These are phyloP conservation scores for Ophiostoma perfectum DNA, from an alignment of 2,329 filamentous ascomycete genomes.

Conservation along the genomic window DNA sequence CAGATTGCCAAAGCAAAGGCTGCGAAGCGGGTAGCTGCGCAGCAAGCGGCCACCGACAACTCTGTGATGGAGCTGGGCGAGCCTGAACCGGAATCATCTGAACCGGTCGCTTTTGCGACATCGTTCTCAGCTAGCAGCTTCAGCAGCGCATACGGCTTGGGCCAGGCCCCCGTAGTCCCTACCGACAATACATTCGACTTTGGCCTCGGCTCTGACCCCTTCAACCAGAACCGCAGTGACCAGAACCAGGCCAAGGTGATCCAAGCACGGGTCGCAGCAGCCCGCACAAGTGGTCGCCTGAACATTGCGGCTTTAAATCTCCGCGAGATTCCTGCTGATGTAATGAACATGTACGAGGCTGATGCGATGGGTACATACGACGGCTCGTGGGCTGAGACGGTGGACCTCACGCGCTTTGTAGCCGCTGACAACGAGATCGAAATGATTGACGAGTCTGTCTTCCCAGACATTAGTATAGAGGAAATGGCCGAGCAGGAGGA, in stretches of 20 bases:
- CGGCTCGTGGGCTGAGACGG: conserved; percentile 81
- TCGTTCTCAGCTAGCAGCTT: conserved; percentile 17
- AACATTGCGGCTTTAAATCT: conserved; percentile 84
- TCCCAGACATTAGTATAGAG: conserved; percentile 64
- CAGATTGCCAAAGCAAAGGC: conserved; percentile 92
- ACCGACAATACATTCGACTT: conserved; percentile 53
- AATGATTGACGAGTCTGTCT: conserved; percentile 64
- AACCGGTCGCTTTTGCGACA: conserved; percentile 17
- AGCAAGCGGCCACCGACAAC: conserved; percentile 21
- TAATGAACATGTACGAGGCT: conserved; percentile 85
- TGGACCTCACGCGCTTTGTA: conserved; percentile 77
- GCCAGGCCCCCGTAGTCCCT: conserved; percentile 41
- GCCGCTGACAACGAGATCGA: conserved; percentile 87
- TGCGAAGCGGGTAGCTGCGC: conserved; percentile 55
- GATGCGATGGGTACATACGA: conserved; percentile 58
- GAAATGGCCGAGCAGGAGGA: conserved; percentile 60
- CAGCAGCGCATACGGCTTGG: not conserved
- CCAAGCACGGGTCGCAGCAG: conserved; percentile 64
- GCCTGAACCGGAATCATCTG: not conserved
- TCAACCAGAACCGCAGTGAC: conserved; percentile 59
- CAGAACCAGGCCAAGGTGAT: conserved; percentile 61
- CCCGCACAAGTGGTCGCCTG: conserved; percentile 70
- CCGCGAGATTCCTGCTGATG: conserved; percentile 71
- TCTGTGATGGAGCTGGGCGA: not conserved
- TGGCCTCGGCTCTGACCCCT: conserved; percentile 59